Evolutionary conservation across 176 grass and related monocot genomes (phyloP).

Genomic region (Eleusine coracana): DNA sequence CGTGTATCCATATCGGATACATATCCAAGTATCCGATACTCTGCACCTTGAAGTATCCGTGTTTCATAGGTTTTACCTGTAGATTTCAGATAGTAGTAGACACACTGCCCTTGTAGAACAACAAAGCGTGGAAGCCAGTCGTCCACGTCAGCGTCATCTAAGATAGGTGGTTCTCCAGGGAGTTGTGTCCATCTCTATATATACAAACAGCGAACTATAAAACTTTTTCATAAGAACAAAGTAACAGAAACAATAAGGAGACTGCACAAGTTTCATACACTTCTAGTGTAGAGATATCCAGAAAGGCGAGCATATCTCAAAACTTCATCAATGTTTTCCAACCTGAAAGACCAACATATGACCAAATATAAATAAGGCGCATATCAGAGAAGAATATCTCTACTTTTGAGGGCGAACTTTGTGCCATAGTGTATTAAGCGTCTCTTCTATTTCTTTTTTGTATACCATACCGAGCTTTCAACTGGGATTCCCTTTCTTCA

Average conservation of each 20-base stretch:
- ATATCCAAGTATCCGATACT: no score
- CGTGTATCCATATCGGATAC: no score
- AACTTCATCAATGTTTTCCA: slow-evolving; percentile 85
- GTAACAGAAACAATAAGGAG: background rate
- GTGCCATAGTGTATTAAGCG: background rate
- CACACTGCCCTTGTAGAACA: slow-evolving; percentile 80
- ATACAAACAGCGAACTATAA: background rate
- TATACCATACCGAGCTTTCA: slow-evolving; percentile 83
- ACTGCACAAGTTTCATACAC: slow-evolving; percentile 49
- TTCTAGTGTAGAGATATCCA: slow-evolving; percentile 89
- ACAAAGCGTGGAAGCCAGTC: slow-evolving; percentile 93
- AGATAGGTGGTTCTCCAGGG: slow-evolving; percentile 92
- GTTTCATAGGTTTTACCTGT: slow-evolving; percentile 48
- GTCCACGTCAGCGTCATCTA: slow-evolving; percentile 84
- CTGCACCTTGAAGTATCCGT: no score
- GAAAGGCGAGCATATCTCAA: slow-evolving; percentile 74
- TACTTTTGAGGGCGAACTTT: background rate
- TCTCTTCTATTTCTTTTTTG: background rate
- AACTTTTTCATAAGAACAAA: background rate
- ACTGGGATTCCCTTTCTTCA: slow-evolving; percentile 81
- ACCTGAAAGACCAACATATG: slow-evolving; percentile 39
- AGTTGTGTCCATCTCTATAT: slow-evolving; percentile 81
- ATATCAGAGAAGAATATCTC: background rate
- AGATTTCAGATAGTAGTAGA: slow-evolving; percentile 92
- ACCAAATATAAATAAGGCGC: background rate